Evolutionary conservation across 306 rosid genomes (phyloP), one percentile per base, ranked within the genome.

Genomic region (Medicago ruthenica): DNA sequence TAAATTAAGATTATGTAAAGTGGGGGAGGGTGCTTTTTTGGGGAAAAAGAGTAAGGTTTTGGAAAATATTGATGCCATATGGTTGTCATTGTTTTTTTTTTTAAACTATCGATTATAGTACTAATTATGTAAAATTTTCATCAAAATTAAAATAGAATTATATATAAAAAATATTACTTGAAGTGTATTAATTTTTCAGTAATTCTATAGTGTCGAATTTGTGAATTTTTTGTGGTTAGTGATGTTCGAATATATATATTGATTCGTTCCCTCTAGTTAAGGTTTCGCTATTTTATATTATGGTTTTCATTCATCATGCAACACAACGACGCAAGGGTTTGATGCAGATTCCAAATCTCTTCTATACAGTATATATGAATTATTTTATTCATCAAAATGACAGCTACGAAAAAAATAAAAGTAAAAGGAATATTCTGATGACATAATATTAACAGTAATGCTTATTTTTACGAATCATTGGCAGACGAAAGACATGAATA

Each of bases 41-140:
- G 75, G 58, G 50, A 77, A 78, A 82, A 40, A 42, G 47, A 27
- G 39, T 53, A 41, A 77, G 79, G 86, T 72, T 86, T 88, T 87
- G 83, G 64, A 83, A 84, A 87, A 85, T 78, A 64, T 47, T 16
- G 74, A 36, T 66, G 6, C 11, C 1, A 15, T 27, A 27, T 61
- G 21, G 42, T 20, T 53, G 15, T 16, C 39, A 53, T 66, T 64
- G 37, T 6, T 61, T 66, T 57, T 61, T 66, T 57, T 50, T 77
- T 72, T 73, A 79, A 86, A 69, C 85, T 69, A 37, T 34, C 37
- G 7, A 79, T 51, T n/a, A n/a, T 51, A 16, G 11, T 51, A 4
- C n/a, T 57, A 9, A 21, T 57, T 15, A 61, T 61, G 67, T 61
- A 61, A 61, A 61, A 15, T 31, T 31, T 1, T 12, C 18, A 17